phyloP scores from a whole-genome alignment of 805 yeast species.

The Pichia paraexigua region DNA sequence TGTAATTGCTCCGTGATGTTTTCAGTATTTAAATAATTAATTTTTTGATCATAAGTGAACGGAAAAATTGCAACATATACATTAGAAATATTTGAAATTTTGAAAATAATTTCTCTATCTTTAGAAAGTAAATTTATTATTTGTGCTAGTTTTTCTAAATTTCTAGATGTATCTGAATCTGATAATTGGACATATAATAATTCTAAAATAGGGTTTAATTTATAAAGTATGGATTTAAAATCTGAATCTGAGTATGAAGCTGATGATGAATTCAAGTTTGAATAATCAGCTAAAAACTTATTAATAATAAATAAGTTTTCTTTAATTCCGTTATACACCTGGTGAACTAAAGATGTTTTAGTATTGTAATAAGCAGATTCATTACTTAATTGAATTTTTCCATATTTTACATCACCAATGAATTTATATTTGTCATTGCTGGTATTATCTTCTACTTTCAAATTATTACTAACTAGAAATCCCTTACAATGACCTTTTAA shows the following conservation, averaged over 20 bases:
- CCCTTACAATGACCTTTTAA: conserved; percentile 4
- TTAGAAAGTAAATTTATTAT: conserved; percentile 7
- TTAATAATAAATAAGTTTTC: conserved; percentile 11
- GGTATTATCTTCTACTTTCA: background rate
- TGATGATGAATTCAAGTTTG: background rate
- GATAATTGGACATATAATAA: conserved; percentile 47
- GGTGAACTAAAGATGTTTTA: background rate
- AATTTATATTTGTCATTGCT: background rate
- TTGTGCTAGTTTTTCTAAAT: conserved; percentile 17
- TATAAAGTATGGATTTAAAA: conserved; percentile 27
- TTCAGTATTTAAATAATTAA: conserved; percentile 12
- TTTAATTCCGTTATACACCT: conserved; percentile 21
- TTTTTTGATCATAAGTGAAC: conserved; percentile 19
- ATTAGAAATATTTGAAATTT: conserved; percentile 13
- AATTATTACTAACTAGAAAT: conserved; percentile 8
- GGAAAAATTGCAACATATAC: conserved; percentile 26
- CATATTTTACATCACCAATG: background rate
- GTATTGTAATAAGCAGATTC: background rate
- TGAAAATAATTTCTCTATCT: background rate
- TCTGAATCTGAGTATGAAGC: background rate
- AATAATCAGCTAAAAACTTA: conserved; percentile 1
- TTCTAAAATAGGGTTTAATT: conserved; percentile 53
- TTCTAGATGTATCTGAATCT: conserved; percentile 26
- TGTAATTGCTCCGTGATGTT: conserved; percentile 10
- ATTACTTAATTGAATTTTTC: background rate